Evolutionary conservation across 2,329 filamentous ascomycete genomes (phyloP).

Genomic region (Fusarium avenaceum): DNA sequence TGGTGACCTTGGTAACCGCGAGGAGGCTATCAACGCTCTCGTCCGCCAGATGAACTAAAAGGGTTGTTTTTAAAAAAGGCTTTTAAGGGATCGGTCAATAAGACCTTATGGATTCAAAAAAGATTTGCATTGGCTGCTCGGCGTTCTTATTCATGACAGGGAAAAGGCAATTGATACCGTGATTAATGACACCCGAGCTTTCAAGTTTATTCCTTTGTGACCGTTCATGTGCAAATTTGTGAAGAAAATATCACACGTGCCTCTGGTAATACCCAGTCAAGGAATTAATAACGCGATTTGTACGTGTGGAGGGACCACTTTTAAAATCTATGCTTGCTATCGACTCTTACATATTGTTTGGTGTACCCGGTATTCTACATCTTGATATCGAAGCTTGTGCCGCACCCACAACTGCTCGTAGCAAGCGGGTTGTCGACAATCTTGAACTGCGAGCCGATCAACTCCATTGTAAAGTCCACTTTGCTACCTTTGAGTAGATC

Average conservation of each 20-base stretch:
- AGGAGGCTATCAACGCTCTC: constrained; percentile 97
- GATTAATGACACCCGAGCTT: constrained; percentile 59
- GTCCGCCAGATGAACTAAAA: constrained; percentile 98
- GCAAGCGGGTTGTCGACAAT: constrained; percentile 93
- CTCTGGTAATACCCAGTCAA: not conserved
- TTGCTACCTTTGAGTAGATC: constrained; percentile 93
- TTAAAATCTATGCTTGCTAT: constrained; percentile 27
- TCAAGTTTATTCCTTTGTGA: constrained; percentile 46
- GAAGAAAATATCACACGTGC: not conserved
- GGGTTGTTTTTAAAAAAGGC: constrained; percentile 33
- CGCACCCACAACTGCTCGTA: constrained; percentile 95
- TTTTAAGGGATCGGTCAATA: constrained; percentile 49
- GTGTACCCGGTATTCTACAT: constrained; percentile 56
- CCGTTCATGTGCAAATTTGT: not conserved
- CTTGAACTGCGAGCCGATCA: constrained; percentile 92
- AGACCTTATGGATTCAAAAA: constrained; percentile 51
- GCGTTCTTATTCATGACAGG: constrained; percentile 59
- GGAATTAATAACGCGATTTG: not conserved
- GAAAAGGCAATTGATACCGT: constrained; percentile 58
- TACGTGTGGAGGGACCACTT: constrained; percentile 21
- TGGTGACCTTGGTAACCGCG: constrained; percentile 98
- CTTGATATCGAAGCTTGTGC: constrained; percentile 97
- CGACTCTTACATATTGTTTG: not conserved
- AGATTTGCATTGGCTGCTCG: constrained; percentile 55
- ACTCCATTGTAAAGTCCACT: constrained; percentile 94